Evolutionary conservation across 2,329 filamentous ascomycete species (phyloP), one percentile per base, ranked within the genome.

Genomic region (Byssochlamys sp.): DNA sequence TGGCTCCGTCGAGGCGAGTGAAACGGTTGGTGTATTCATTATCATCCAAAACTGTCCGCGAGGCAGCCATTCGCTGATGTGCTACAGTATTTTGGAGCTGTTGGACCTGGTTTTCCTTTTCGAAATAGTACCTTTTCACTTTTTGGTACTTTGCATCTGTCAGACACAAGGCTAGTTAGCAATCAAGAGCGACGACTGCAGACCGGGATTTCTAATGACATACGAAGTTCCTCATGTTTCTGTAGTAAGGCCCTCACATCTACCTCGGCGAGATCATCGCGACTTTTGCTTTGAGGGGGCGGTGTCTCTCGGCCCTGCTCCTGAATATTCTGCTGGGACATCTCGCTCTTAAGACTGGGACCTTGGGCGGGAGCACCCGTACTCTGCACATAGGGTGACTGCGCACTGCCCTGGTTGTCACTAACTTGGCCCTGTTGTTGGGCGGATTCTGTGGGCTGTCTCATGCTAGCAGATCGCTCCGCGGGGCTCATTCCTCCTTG

Each of bases 51-150:
- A 91, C 90, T 1, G 92, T 97, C 60, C 91, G 88, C 25, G 92
- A 97, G 70, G 95, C 88, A 2, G 94, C 94, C 72, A 99, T 86
- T 58, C 92, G 87, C 74, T 97, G 94, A 73, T 96, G 94, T 58
- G 94, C 94, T 55, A 99, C 84, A n/a, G 91, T 94, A 72, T 99
- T 97, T 72, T 99, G 94, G 19, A 99, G 81, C 66, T 94, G 88
- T 72, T 96, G 92, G 26, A 97, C 89, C 73, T 96, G 91, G 19
- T 85, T 81, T 63, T 87, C 88, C 66, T 95, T 87, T 62, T 97
- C 94, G 72, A 97, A 97, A 71, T 96, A 99, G 66, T 96, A 89
- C 57, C 91, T 86, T 78, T 99, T 99, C 58, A 99, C 92, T 70
- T 96, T 96, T 72, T 95, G 95, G 72, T 99, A 99, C 77, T 99